Evolutionary conservation across 768 basidiomycete species (phyloP).

Genomic region (Suillus sp.): DNA sequence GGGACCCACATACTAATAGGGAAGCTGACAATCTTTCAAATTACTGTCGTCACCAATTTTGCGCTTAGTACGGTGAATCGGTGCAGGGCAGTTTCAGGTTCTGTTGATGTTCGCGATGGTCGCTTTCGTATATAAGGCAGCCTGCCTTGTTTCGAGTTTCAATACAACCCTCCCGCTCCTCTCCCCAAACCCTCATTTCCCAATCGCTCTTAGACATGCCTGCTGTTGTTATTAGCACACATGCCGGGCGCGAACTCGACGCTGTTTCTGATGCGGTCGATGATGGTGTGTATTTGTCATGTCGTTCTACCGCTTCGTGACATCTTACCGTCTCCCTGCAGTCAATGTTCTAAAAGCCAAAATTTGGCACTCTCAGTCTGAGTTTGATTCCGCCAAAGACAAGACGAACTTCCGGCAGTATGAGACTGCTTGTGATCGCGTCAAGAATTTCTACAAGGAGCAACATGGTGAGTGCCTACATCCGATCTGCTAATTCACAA

Average conservation of each 20-base stretch:
- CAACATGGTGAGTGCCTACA: conserved; percentile 59
- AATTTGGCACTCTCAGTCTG: conserved; percentile 56
- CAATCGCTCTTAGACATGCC: conserved; percentile 24
- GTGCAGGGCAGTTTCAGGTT: conserved; percentile 11
- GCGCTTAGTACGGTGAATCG: conserved; percentile 3
- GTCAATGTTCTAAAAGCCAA: conserved; percentile 72
- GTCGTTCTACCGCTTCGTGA: not conserved
- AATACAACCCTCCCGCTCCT: not conserved
- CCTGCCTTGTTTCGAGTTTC: conserved; percentile 6
- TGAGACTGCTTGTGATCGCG: conserved; percentile 73
- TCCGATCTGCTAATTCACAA: not conserved
- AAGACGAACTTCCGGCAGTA: conserved; percentile 73
- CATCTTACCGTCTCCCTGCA: conserved; percentile 26
- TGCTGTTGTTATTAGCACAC: conserved; percentile 20
- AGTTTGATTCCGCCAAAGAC: conserved; percentile 58
- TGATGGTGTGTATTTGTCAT: conserved; percentile 38
- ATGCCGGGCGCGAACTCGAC: conserved; percentile 41
- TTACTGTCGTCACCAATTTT: conserved; percentile 6
- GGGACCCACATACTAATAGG: conserved; percentile 1
- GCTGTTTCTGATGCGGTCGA: conserved; percentile 50
- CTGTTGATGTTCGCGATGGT: not conserved
- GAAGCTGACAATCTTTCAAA: conserved; percentile 2
- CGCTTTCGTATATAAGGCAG: conserved; percentile 12
- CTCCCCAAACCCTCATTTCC: not conserved
- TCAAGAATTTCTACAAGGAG: conserved; percentile 76